A percentile compares a stretch with the other conserved stretches of the same genome.
These are phyloP conservation scores for Cryptococcus hybrid DNA, from an alignment of 1,284 basidiomycete species.

Conservation along the genomic window DNA sequence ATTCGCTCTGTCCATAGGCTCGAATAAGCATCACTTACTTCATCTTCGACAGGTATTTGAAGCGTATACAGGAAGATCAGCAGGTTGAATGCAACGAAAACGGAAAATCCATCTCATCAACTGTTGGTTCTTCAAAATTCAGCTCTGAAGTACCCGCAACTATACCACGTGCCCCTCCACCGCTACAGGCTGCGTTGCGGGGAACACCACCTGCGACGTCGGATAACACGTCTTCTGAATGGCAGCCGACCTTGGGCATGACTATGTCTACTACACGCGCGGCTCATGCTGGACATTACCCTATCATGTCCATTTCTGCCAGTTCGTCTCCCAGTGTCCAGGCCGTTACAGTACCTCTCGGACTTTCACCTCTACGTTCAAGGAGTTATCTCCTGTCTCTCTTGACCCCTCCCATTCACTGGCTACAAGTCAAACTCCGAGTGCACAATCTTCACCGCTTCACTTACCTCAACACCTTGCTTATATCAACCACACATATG, in stretches of 20 bases:
- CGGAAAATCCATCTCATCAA: background rate
- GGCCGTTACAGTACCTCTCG: no score
- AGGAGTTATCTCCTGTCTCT: background rate
- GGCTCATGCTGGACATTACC: background rate
- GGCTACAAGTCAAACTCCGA: background rate
- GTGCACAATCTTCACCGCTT: background rate
- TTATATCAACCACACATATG: background rate
- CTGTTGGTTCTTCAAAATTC: background rate
- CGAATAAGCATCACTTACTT: background rate
- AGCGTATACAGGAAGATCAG: constrained; percentile 11
- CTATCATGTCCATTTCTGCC: no score
- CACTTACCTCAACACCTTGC: constrained; percentile 1
- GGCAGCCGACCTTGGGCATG: background rate
- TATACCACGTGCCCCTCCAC: background rate
- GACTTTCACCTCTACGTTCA: background rate
- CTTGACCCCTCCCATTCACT: background rate
- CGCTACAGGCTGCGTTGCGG: no score
- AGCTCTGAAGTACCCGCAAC: background rate
- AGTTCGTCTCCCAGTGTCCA: no score
- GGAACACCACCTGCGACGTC: no score
- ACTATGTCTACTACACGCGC: background rate
- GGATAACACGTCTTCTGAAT: constrained; percentile 1
- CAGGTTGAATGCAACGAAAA: background rate
- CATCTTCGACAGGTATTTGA: constrained; percentile 19
- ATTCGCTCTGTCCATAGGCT: background rate